These are phyloP conservation scores for Aspergillus homomorphus DNA, from an alignment of 495 filamentous ascomycete genomes.

Conservation along the genomic window DNA sequence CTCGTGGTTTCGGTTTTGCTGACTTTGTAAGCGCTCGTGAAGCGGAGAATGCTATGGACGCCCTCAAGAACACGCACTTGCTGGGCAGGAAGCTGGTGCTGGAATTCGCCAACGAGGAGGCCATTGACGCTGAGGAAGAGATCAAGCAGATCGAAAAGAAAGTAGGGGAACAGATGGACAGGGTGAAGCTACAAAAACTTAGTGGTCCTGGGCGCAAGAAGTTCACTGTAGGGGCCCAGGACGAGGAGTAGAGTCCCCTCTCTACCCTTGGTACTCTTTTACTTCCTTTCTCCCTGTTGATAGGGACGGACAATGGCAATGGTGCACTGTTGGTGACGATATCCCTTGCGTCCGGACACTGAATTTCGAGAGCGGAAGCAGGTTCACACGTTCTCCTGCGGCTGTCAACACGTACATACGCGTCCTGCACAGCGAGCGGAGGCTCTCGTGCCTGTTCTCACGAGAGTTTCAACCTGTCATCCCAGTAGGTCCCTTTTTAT, in stretches of 20 bases:
- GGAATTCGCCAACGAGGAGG: slow-evolving; percentile 81
- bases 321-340: slow-evolving; percentile 15
- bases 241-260: slow-evolving; percentile 49
- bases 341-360: slow-evolving; percentile 38
- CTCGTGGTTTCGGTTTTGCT: slow-evolving; percentile 94
- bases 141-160: slow-evolving; percentile 96
- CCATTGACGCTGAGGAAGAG: slow-evolving; percentile 89
- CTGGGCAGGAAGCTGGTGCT: slow-evolving; percentile 83
- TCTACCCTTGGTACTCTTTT: slow-evolving; percentile 1
- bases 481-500: slow-evolving; percentile 18
- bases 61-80: slow-evolving; percentile 89
- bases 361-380: slow-evolving; percentile 13
- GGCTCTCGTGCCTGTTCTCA: slow-evolving; percentile 26
- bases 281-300: slow-evolving; percentile 30
- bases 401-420: slow-evolving; percentile 39
- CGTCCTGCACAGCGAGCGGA: slow-evolving; percentile 24
- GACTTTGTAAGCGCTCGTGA: slow-evolving; percentile 91
- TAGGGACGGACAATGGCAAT: slow-evolving; percentile 23
- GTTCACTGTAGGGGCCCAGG: slow-evolving; percentile 73
- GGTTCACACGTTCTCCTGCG: slow-evolving; percentile 35
- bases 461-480: slow-evolving; percentile 16
- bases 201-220: slow-evolving; percentile 80
- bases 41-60: slow-evolving; percentile 88
- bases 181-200: slow-evolving; percentile 82
- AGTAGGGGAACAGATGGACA: slow-evolving; percentile 80